Evolutionary conservation across 2,329 filamentous ascomycete genomes (phyloP).

Genomic region (Neoscytalidium dimidiatum): DNA sequence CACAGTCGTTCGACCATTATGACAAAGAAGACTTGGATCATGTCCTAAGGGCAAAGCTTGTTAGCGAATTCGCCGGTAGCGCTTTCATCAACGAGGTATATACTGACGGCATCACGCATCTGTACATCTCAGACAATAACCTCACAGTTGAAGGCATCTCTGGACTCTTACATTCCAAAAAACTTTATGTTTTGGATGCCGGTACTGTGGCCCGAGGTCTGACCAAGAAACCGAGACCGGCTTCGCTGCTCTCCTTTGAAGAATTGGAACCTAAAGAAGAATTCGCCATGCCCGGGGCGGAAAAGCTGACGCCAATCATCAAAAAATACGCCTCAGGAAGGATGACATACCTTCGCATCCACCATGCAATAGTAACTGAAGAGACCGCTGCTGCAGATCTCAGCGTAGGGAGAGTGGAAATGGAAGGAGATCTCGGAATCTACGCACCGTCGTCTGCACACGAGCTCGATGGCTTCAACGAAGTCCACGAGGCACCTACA

Average conservation of each 20-base stretch:
- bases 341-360: conserved; percentile 56
- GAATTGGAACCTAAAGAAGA: conserved; percentile 22
- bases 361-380: conserved; percentile 57
- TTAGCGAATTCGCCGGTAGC: conserved; percentile 50
- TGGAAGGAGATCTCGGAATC: conserved; percentile 27
- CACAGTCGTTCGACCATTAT: conserved; percentile 6
- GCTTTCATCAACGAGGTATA: conserved; percentile 58
- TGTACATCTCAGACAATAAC: conserved; percentile 59
- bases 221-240: conserved; percentile 23
- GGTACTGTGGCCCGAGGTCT: conserved; percentile 47
- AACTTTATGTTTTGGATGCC: conserved; percentile 58
- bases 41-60: conserved; percentile 46
- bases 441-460: conserved; percentile 27
- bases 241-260: conserved; percentile 14
- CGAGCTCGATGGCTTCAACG: conserved; percentile 29
- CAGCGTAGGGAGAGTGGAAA: conserved; percentile 24
- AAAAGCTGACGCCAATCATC: conserved; percentile 57
- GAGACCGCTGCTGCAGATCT: conserved; percentile 32
- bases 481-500: conserved; percentile 36
- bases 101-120: conserved; percentile 59
- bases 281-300: conserved; percentile 48
- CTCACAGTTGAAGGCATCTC: conserved; percentile 59
- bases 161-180: conserved; percentile 52
- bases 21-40: conserved; percentile 52
- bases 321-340: conserved; percentile 48